Evolutionary conservation across 805 yeast species (phyloP).

Genomic region (Nakazawaea anatomiae): DNA sequence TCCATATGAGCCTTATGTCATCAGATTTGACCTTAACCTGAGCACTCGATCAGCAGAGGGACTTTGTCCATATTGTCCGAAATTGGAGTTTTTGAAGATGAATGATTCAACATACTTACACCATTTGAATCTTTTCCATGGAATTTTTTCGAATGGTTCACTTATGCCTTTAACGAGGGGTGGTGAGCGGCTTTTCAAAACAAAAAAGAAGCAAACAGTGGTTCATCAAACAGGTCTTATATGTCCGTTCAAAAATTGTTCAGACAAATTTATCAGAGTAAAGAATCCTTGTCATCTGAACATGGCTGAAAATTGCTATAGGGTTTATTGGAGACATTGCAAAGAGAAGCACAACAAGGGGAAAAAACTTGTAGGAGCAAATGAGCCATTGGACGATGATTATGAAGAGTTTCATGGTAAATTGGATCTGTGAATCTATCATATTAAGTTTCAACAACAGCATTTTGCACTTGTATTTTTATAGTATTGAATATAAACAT

Average conservation of each 20-base stretch:
- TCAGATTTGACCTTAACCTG: neutral
- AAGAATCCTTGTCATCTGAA: neutral
- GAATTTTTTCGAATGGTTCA: slow-evolving; percentile 23
- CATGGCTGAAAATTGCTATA: neutral
- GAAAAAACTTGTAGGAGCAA: neutral
- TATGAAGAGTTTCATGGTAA: neutral
- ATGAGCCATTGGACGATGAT: neutral
- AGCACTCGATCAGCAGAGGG: neutral
- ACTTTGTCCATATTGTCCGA: slow-evolving; percentile 8
- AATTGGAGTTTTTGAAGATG: slow-evolving; percentile 16
- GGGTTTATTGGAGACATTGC: slow-evolving; percentile 9
- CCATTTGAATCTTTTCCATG: slow-evolving; percentile 25
- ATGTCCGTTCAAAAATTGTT: slow-evolving; percentile 7
- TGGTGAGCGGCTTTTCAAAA: neutral
- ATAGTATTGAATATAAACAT: no score
- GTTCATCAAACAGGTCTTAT: slow-evolving; percentile 4
- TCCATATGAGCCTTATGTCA: neutral
- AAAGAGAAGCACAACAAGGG: slow-evolving; percentile 6
- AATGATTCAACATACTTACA: slow-evolving; percentile 25
- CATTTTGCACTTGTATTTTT: no score
- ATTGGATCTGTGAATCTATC: no score
- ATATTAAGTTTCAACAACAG: no score
- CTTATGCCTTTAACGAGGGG: slow-evolving; percentile 18
- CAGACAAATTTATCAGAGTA: neutral
- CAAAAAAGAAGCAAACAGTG: neutral